Conservation (phyloP, 805 yeast genomes). For the Barnettozyma botsteinii region DNA sequence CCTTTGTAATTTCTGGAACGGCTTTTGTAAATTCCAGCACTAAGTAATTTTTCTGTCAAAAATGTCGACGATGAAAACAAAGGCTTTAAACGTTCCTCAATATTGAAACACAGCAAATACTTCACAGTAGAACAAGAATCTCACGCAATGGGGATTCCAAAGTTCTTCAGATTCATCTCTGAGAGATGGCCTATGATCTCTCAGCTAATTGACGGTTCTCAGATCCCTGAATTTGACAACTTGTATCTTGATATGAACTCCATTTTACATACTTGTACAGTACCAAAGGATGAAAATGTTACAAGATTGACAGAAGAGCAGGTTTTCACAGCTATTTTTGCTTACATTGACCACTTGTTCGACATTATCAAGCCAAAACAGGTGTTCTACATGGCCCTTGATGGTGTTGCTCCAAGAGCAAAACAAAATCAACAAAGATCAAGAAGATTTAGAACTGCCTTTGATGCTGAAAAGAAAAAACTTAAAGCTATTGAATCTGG, state of each 20-base stretch:
- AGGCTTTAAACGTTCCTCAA: background rate
- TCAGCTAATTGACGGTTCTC: constrained; percentile 72
- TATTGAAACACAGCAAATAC: background rate
- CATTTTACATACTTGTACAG: constrained; percentile 90
- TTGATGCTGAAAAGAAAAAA: constrained; percentile 80
- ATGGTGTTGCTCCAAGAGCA: constrained; percentile 98
- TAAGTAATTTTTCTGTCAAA: background rate
- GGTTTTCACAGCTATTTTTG: constrained; percentile 87
- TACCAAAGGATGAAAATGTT: constrained; percentile 64
- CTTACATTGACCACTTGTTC: constrained; percentile 90
- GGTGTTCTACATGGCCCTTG: constrained; percentile 92
- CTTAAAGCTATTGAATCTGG: constrained; percentile 72
- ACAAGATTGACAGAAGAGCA: constrained; percentile 80
- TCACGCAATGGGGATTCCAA: constrained; percentile 77
- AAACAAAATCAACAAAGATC: constrained; percentile 98
- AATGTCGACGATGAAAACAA: constrained; percentile 2
- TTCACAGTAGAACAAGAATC: background rate
- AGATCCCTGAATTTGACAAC: constrained; percentile 91
- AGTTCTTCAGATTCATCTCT: constrained; percentile 92
- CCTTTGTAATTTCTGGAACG: constrained; percentile 1
- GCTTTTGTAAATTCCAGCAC: constrained; percentile 10
- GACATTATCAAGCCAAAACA: constrained; percentile 81
- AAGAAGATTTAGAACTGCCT: constrained; percentile 89
- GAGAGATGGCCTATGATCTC: constrained; percentile 98
- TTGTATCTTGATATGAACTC: constrained; percentile 97